A percentile compares a stretch with the other conserved stretches of the same genome.
phyloP scores from a whole-genome alignment of 176 grass and related monocot genomes.

The Avena sativa region DNA sequence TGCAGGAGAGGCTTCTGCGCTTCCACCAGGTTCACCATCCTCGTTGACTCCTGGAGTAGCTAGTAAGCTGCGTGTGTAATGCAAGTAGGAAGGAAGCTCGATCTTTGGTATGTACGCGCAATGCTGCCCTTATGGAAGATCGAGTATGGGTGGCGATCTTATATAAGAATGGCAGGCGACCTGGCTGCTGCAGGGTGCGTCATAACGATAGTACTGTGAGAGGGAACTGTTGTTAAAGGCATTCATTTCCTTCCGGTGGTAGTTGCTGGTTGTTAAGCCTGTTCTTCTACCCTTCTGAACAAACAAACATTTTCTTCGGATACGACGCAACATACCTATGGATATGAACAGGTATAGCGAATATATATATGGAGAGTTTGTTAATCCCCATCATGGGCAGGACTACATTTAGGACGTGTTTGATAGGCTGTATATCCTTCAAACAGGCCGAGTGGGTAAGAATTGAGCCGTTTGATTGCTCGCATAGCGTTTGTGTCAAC shows the following conservation, averaged over 20 bases:
- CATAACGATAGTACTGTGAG: background rate
- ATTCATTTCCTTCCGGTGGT: slow-evolving; percentile 35
- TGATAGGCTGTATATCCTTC: no score
- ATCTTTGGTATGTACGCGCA: slow-evolving; percentile 4
- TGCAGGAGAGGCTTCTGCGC: slow-evolving; percentile 83
- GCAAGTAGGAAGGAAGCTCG: background rate
- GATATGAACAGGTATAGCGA: background rate
- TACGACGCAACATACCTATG: background rate
- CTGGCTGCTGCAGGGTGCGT: background rate
- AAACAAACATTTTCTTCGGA: background rate
- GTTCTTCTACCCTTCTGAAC: slow-evolving; percentile 4
- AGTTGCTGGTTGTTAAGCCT: slow-evolving; percentile 45
- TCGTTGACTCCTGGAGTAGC: background rate
- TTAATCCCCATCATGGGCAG: no score
- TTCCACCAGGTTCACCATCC: slow-evolving; percentile 89
- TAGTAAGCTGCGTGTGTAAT: background rate
- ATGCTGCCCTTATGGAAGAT: background rate
- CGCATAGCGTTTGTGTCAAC: no score
- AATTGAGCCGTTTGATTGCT: no score
- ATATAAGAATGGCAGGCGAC: slow-evolving; percentile 36
- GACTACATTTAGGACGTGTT: no score
- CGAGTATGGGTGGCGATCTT: slow-evolving; percentile 1
- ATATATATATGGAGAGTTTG: background rate
- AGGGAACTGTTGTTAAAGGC: background rate
- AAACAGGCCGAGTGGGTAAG: no score